Base-by-base conservation (phyloP, 2,329 filamentous ascomycete genomes). In the Aspergillus sp. region DNA sequence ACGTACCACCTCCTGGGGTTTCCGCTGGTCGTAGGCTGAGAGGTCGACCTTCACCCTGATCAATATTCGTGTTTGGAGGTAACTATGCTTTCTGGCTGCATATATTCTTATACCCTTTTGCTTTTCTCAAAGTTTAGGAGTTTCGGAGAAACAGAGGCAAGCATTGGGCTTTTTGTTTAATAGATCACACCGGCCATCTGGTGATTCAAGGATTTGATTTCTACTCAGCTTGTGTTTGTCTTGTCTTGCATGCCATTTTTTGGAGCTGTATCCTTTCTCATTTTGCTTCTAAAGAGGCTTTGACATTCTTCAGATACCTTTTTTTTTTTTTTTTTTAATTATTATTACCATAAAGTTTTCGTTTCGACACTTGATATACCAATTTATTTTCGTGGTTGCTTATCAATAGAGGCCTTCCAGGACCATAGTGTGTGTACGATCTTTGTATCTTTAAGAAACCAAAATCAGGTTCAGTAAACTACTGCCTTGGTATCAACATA, bases 1-100 rank as follows among this genome's bases (percentile, higher is more conserved):
- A 81, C 60, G 62, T 73, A 24, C 69, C 71, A 9, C 69, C 68
- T 1, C 64, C 68, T 44, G 65, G 62, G 41, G 60, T 64, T 22
- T 54, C 62, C 19, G 61, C 62, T 51, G 66, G 68, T 22, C 70
- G 73, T 51, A 68, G 69, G 42, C 62, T 73, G 12, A 68, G 74
- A 61, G 68, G 56, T 33, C 68, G 69, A 33, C 65, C 67, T 48
- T 69, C 71, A 19, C 59, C 66, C 48, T 68, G 64, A 61, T 33
- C 50, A 4, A 12, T 27, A 22, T n/a, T 11, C 2, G 4, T 24
- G 6, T 42, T 30, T 30, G 27, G 27, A 42, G 13, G 39, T 12
- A 20, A 17, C 27, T 40, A 24, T 46, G 30, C 17, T 46, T 37
- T 53, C 17, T 50, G 5, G 5, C 27, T 58, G 51, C 51, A 51